These are phyloP conservation scores for Pseudogymnoascus sp. DNA, from an alignment of 2,329 filamentous ascomycete species.

Conservation along the genomic window DNA sequence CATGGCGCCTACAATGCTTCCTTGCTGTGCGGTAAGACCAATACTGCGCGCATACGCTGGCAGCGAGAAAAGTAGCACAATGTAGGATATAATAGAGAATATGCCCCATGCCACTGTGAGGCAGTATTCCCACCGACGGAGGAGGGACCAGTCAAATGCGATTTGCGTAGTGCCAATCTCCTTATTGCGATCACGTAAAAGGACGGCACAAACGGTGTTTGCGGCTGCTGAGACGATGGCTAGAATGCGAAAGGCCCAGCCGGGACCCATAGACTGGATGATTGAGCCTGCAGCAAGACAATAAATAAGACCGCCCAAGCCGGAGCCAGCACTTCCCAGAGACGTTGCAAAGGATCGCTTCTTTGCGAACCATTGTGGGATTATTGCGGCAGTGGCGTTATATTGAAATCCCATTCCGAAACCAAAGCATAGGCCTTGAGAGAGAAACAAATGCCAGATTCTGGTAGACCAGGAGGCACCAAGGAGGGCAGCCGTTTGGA, in stretches of 20 bases:
- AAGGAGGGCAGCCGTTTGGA: constrained; percentile 58
- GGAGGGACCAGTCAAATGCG: constrained; percentile 56
- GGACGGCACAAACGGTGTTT: constrained; percentile 53
- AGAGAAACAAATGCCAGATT: constrained; percentile 70
- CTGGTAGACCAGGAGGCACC: constrained; percentile 59
- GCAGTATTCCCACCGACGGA: constrained; percentile 54
- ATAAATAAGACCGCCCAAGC: constrained; percentile 46
- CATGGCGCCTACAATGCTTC: constrained; percentile 62
- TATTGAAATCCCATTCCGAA: constrained; percentile 71
- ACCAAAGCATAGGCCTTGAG: constrained; percentile 70
- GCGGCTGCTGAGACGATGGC: constrained; percentile 54
- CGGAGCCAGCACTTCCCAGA: constrained; percentile 44
- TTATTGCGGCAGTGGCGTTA: constrained; percentile 54
- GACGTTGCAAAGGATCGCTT: constrained; percentile 49
- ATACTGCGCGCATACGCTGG: constrained; percentile 64
- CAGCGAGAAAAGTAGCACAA: constrained; percentile 68
- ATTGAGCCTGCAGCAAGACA: constrained; percentile 42
- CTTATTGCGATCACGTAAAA: constrained; percentile 66
- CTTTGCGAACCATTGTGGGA: constrained; percentile 49
- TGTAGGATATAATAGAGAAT: constrained; percentile 65
- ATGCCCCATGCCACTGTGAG: constrained; percentile 60
- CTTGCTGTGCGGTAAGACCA: constrained; percentile 58
- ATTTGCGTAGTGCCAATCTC: constrained; percentile 57
- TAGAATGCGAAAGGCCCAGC: constrained; percentile 46
- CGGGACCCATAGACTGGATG: constrained; percentile 36